Evolutionary conservation across 441 rosid species (phyloP).

Genomic region (Corymbia citriodora): DNA sequence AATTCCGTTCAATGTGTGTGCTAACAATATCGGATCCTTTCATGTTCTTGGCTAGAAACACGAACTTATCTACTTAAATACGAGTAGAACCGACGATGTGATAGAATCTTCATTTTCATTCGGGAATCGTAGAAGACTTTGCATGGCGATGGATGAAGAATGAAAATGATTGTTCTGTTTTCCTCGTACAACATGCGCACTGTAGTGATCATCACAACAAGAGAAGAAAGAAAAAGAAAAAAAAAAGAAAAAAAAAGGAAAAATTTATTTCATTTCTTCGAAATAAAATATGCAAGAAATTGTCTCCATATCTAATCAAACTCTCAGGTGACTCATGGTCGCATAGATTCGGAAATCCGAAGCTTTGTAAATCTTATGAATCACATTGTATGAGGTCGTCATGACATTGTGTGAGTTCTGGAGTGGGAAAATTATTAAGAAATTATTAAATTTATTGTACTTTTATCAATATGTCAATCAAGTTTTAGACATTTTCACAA

Average conservation of each 20-base stretch:
- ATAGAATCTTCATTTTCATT: neutral
- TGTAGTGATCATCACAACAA: neutral
- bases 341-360: neutral
- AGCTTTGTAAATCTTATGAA: neutral
- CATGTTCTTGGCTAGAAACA: neutral
- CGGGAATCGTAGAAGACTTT: neutral
- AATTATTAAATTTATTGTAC: no score
- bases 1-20: neutral
- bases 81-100: neutral
- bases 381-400: rapidly evolving
- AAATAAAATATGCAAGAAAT: no score
- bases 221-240: neutral
- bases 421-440: no score
- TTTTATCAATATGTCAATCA: no score
- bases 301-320: rapidly evolving
- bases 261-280: no score
- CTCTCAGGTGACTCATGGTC: rapidly evolving
- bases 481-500: no score
- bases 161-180: neutral
- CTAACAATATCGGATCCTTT: neutral
- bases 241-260: neutral
- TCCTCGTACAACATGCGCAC: neutral
- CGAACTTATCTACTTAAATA: neutral
- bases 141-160: neutral
- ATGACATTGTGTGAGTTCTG: neutral